A percentile compares a stretch with the other conserved stretches of the same genome.
phyloP scores from a whole-genome alignment of 805 yeast genomes.

The Phaffomyces antillensis region DNA sequence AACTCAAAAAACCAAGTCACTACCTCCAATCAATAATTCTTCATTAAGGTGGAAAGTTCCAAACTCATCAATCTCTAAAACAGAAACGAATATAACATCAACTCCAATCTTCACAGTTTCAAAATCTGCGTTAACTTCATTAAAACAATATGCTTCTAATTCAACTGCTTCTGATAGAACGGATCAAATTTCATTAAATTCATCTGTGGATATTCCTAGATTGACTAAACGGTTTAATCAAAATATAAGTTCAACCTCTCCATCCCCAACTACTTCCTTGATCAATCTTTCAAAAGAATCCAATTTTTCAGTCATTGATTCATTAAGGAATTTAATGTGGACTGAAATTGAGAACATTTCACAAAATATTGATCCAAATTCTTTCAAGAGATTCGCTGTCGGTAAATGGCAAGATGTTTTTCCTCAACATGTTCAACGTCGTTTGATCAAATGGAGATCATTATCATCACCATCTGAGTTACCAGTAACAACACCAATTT shows the following conservation, averaged over 20 bases:
- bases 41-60: conserved; percentile 20
- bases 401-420: conserved; percentile 92
- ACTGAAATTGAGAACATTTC: conserved; percentile 74
- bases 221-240: no score
- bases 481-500: conserved; percentile 73
- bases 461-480: conserved; percentile 89
- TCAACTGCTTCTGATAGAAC: not conserved
- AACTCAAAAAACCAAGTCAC: not conserved
- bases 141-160: conserved; percentile 11
- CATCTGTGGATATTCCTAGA: not conserved
- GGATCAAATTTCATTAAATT: not conserved
- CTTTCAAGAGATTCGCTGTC: conserved; percentile 49
- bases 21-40: conserved; percentile 1
- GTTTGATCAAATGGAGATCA: conserved; percentile 85
- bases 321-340: conserved; percentile 35
- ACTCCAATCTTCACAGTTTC: conserved; percentile 17
- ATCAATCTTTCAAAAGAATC: conserved; percentile 2
- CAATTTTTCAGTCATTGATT: conserved; percentile 15
- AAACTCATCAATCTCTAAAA: conserved; percentile 17
- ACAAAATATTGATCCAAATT: conserved; percentile 46
- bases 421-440: conserved; percentile 60
- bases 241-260: not conserved
- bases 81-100: conserved; percentile 13
- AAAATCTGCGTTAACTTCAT: conserved; percentile 14
- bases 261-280: conserved; percentile 8